phyloP scores from a whole-genome alignment of 495 filamentous ascomycete genomes.

The Recurvomyces mirabilis region DNA sequence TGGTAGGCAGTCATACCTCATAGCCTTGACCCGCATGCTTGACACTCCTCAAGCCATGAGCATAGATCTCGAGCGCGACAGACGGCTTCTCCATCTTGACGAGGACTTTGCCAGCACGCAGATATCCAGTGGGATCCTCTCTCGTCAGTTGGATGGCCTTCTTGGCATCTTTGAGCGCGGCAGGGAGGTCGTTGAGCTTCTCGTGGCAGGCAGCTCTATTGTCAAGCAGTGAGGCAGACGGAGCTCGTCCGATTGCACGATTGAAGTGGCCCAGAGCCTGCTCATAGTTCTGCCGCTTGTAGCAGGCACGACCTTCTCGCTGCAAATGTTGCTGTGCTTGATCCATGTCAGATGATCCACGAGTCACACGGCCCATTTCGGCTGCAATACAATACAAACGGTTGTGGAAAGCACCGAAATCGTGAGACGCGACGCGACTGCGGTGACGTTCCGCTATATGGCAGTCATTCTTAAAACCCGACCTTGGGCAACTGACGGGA shows the following conservation, averaged over 20 bases:
- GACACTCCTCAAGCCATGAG: conserved; percentile 45
- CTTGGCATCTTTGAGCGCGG: conserved; percentile 48
- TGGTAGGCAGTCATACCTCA: conserved; percentile 33
- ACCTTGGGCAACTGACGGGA: too few species aligned
- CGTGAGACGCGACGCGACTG: too few species aligned
- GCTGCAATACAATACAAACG: too few species aligned
- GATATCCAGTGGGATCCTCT: conserved; percentile 45
- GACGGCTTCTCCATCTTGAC: conserved; percentile 42
- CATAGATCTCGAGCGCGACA: conserved; percentile 48
- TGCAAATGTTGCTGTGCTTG: conserved; percentile 8
- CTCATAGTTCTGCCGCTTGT: conserved; percentile 24
- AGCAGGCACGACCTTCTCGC: conserved; percentile 16
- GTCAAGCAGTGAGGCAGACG: conserved; percentile 40
- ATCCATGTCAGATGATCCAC: neutral
- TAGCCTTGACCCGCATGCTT: conserved; percentile 34
- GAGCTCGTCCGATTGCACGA: conserved; percentile 20
- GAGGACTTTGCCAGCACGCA: conserved; percentile 52
- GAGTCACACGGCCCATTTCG: too few species aligned
- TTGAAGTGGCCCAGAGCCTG: conserved; percentile 26
- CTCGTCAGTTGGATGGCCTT: conserved; percentile 46
- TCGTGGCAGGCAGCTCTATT: conserved; percentile 50
- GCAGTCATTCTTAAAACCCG: too few species aligned
- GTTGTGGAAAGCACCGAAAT: too few species aligned
- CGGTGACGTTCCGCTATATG: too few species aligned
- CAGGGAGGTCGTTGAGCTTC: conserved; percentile 42